Percentiles rank a stretch among this genome's conserved stretches.
These are phyloP conservation scores for Fraxinus americana DNA, from an alignment of 257 asterid species.

Conservation along the genomic window DNA sequence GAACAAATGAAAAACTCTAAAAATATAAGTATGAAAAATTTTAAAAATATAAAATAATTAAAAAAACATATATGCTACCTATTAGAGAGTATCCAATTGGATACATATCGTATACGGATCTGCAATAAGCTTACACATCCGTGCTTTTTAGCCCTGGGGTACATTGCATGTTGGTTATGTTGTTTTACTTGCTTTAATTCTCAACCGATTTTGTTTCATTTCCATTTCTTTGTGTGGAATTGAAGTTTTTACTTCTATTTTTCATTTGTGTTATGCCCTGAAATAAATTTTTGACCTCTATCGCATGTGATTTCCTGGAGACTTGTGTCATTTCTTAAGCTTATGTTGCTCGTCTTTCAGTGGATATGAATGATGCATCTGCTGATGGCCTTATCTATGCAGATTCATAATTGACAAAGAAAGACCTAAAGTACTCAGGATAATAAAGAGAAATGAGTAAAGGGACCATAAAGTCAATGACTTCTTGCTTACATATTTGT, in stretches of 20 bases:
- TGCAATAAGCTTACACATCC: too few relatives aligned
- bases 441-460: slow-evolving; percentile 66
- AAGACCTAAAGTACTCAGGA: slow-evolving; percentile 58
- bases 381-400: slow-evolving; percentile 61
- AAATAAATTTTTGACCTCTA: background rate
- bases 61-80: too few relatives aligned
- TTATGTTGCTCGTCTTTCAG: slow-evolving; percentile 30
- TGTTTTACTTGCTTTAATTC: background rate
- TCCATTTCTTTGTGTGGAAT: too few relatives aligned
- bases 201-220: background rate
- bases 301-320: background rate
- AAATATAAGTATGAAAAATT: too few relatives aligned
- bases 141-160: too few relatives aligned
- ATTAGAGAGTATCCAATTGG: too few relatives aligned
- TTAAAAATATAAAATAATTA: too few relatives aligned
- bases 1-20: too few relatives aligned
- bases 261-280: background rate
- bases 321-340: slow-evolving; percentile 10
- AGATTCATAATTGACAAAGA: slow-evolving; percentile 67
- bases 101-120: too few relatives aligned
- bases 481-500: slow-evolving; percentile 33
- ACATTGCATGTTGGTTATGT: too few relatives aligned
- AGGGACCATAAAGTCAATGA: slow-evolving; percentile 57
- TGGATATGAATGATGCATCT: slow-evolving; percentile 45
- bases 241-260: background rate